phyloP scores from a whole-genome alignment of 2,329 filamentous ascomycete genomes.

The Cercospora janseana region DNA sequence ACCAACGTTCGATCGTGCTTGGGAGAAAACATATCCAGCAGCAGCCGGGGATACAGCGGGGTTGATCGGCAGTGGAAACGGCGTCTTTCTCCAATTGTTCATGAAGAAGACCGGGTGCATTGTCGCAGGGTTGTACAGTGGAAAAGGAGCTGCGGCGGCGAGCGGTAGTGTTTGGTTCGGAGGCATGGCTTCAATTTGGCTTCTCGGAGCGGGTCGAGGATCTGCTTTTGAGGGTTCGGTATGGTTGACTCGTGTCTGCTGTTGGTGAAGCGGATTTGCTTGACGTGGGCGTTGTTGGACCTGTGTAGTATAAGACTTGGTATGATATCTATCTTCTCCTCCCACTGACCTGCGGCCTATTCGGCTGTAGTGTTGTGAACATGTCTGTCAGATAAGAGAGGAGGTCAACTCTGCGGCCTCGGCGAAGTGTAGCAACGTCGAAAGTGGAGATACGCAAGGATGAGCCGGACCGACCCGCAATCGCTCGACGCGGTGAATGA shows the following conservation, averaged over 20 bases:
- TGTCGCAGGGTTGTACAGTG: conserved; percentile 55
- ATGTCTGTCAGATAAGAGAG: conserved; percentile 11
- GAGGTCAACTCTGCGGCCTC: conserved; percentile 10
- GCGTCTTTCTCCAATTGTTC: conserved; percentile 57
- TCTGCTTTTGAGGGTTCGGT: conserved; percentile 29
- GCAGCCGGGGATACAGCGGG: conserved; percentile 45
- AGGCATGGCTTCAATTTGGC: conserved; percentile 53
- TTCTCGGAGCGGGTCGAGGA: conserved; percentile 35
- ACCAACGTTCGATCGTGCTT: conserved; percentile 14
- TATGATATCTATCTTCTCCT: neutral
- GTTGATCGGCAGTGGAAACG: conserved; percentile 45
- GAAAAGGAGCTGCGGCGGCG: conserved; percentile 3
- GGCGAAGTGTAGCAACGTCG: conserved; percentile 4
- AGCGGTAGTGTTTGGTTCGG: conserved; percentile 24
- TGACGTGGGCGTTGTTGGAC: conserved; percentile 8
- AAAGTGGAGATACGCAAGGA: conserved; percentile 15
- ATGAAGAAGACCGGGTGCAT: conserved; percentile 78
- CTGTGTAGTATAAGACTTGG: conserved; percentile 12
- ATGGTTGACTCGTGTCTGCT: conserved; percentile 33
- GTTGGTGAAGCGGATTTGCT: conserved; percentile 29
- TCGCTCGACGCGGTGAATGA: neutral
- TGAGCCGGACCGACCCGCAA: conserved; percentile 13
- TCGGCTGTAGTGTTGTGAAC: conserved; percentile 22
- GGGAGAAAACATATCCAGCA: conserved; percentile 43
- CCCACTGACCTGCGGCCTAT: conserved; percentile 19